phyloP scores from a whole-genome alignment of 1,284 basidiomycete species.

The Puccinia novopanici region DNA sequence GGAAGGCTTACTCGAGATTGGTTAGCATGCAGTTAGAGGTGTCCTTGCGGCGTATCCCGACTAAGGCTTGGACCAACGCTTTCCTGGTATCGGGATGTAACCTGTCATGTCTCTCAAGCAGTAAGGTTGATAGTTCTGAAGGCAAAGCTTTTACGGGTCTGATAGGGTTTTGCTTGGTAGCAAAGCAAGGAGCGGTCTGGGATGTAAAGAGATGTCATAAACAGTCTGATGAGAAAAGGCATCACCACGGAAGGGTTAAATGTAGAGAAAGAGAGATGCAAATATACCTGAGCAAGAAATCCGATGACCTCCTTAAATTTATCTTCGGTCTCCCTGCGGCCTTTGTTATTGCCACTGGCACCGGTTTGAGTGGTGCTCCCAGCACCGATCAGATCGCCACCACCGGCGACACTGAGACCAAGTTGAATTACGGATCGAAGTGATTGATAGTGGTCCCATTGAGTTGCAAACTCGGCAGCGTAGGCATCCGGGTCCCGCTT shows the following conservation, averaged over 20 bases:
- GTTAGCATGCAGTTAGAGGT: conserved; percentile 67
- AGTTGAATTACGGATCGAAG: conserved; percentile 79
- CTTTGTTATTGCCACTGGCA: conserved; percentile 31
- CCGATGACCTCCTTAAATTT: conserved; percentile 81
- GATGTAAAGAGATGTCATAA: conserved; percentile 26
- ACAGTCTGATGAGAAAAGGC: not conserved
- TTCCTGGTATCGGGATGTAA: conserved; percentile 77
- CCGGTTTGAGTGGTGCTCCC: conserved; percentile 48
- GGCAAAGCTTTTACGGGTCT: conserved; percentile 70
- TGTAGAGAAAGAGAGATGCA: conserved; percentile 22
- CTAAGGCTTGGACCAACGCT: conserved; percentile 80
- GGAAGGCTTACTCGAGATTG: conserved; percentile 75
- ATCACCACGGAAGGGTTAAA: not conserved
- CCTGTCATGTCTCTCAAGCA: conserved; percentile 72
- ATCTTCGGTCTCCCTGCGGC: conserved; percentile 70
- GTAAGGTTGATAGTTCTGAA: conserved; percentile 71
- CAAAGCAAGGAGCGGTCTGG: conserved; percentile 84
- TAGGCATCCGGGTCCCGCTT: conserved; percentile 86
- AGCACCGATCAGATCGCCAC: conserved; percentile 26
- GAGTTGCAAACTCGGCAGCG: conserved; percentile 94
- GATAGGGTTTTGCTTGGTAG: conserved; percentile 66
- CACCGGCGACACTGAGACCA: conserved; percentile 53
- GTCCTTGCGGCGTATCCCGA: conserved; percentile 88
- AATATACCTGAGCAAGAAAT: conserved; percentile 75
- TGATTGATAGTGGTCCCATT: conserved; percentile 94